phyloP scores from a whole-genome alignment of 306 rosid genomes.

The Vicia faba region DNA sequence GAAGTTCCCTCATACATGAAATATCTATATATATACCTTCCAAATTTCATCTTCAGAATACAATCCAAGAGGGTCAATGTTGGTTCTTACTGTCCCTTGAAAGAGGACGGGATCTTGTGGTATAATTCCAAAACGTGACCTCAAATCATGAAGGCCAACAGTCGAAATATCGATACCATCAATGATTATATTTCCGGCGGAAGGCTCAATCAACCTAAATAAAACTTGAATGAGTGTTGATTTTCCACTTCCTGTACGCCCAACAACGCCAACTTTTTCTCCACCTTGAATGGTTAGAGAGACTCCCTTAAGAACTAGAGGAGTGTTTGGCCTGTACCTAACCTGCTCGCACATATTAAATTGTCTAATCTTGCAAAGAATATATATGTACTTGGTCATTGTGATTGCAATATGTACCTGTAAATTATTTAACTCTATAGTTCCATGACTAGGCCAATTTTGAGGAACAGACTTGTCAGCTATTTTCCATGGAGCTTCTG shows the following conservation, averaged over 20 bases:
- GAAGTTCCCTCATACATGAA: neutral
- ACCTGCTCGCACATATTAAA: slow-evolving; percentile 50
- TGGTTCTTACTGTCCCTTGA: too few relatives aligned
- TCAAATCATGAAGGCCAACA: slow-evolving; percentile 80
- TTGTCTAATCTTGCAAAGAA: neutral
- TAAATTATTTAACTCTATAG: too few relatives aligned
- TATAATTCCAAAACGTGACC: slow-evolving; percentile 87
- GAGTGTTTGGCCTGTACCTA: slow-evolving; percentile 75
- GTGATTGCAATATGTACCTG: too few relatives aligned
- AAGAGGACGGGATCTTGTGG: slow-evolving; percentile 98
- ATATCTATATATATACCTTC: slow-evolving; percentile 54
- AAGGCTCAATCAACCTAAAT: slow-evolving; percentile 86
- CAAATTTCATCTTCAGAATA: slow-evolving; percentile 85
- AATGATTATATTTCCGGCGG: slow-evolving; percentile 67
- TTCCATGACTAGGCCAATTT: too few relatives aligned
- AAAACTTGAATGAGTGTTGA: too few relatives aligned
- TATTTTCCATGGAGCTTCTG: too few relatives aligned
- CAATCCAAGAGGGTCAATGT: slow-evolving; percentile 66
- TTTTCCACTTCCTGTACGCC: too few relatives aligned
- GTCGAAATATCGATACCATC: slow-evolving; percentile 66
- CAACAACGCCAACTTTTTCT: slow-evolving; percentile 93
- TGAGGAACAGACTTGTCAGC: too few relatives aligned
- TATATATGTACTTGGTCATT: neutral
- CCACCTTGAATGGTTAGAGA: slow-evolving; percentile 72
- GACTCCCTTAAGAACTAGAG: slow-evolving; percentile 77